A percentile compares a stretch with the other conserved stretches of the same genome.
phyloP scores from a whole-genome alignment of 73 alveolate species.

The Paramecium pentaurelia region DNA sequence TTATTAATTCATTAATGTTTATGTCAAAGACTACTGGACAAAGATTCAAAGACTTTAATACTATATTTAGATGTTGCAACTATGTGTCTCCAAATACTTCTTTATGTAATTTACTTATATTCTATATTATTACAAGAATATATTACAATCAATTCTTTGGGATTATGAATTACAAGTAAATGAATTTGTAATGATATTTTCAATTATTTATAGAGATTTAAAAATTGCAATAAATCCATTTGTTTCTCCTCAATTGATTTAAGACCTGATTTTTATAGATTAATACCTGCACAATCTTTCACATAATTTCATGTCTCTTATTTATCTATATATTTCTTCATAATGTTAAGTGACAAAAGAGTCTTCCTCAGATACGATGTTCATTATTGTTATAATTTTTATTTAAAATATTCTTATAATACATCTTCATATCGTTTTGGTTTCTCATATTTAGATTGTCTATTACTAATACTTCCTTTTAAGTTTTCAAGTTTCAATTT shows the following conservation, averaged over 20 bases:
- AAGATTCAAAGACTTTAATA: background rate
- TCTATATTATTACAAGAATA: background rate
- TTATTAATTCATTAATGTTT: background rate
- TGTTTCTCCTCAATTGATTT: background rate
- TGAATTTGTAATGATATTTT: background rate
- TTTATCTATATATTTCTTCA: conserved; percentile 16
- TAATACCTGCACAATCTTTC: background rate
- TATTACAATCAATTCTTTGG: background rate
- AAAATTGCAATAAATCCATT: background rate
- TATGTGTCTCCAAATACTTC: background rate
- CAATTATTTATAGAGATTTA: background rate
- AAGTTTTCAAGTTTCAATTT: background rate
- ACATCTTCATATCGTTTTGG: conserved; percentile 14
- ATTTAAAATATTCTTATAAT: conserved; percentile 21
- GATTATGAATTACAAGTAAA: background rate
- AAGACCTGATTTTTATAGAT: background rate
- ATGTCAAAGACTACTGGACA: background rate
- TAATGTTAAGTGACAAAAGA: background rate
- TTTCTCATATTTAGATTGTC: background rate
- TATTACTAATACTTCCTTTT: background rate
- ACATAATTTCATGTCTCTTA: background rate
- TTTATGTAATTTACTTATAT: background rate
- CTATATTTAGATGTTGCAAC: background rate
- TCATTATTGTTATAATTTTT: conserved; percentile 31
- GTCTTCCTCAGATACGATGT: background rate